A percentile compares a stretch with the other conserved stretches of the same genome.
These are phyloP conservation scores for Solanum hybrid DNA, from an alignment of 305 asterid species.

Conservation along the genomic window DNA sequence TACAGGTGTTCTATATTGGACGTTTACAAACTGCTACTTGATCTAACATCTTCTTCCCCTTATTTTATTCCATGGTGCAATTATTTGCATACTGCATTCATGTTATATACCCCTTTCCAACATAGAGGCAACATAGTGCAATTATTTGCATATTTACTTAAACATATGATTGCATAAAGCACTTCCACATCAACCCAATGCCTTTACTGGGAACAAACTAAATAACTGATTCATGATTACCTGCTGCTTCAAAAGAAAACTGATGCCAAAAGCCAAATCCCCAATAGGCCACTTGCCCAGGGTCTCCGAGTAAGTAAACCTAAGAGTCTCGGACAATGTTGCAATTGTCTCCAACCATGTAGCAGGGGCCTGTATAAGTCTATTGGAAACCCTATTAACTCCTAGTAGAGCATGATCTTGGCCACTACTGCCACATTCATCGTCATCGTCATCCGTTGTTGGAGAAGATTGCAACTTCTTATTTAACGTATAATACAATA, in stretches of 20 bases:
- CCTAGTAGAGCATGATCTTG: conserved; percentile 42
- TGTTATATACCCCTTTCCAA: background rate
- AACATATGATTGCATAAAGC: background rate
- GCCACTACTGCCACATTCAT: conserved; percentile 39
- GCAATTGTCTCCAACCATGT: conserved; percentile 96
- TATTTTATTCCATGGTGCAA: background rate
- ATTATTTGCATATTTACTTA: background rate
- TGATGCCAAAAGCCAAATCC: conserved; percentile 96
- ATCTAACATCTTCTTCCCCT: background rate
- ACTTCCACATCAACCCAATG: background rate
- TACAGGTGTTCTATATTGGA: background rate
- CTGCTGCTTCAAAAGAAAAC: conserved; percentile 85
- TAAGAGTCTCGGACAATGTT: conserved; percentile 85
- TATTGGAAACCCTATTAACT: conserved; percentile 64
- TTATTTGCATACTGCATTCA: background rate
- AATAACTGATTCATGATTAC: conserved; percentile 21
- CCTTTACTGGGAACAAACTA: background rate
- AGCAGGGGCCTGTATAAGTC: conserved; percentile 94
- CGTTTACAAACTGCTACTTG: background rate
- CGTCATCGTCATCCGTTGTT: conserved; percentile 33
- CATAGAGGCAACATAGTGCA: background rate
- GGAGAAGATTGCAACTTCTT: conserved; percentile 45
- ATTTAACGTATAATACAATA: conserved; percentile 76
- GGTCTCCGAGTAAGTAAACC: conserved; percentile 93
- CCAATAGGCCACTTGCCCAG: conserved; percentile 99